phyloP scores from a whole-genome alignment of 75 land plant species.

The Picea glauca region DNA sequence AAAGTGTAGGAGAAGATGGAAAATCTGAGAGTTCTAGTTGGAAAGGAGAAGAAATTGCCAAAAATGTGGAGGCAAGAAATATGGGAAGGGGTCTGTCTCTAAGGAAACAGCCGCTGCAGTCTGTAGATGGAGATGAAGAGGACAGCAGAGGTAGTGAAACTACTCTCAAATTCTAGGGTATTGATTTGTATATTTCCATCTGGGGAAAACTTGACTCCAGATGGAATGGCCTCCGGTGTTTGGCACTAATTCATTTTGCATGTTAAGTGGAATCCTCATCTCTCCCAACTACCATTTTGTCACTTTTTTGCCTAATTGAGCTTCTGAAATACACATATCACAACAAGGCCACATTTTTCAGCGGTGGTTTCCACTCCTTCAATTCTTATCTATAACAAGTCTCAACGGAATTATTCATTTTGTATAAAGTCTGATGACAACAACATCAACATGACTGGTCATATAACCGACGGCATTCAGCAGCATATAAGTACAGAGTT shows the following conservation, averaged over 20 bases:
- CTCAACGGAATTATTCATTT: constrained; percentile 6
- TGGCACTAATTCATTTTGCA: not conserved
- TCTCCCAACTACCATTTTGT: constrained; percentile 7
- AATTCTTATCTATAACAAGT: constrained; percentile 4
- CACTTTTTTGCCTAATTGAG: not conserved
- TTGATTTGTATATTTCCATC: not conserved
- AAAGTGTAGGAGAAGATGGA: constrained; percentile 26
- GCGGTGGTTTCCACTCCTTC: constrained; percentile 3
- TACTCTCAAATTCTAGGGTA: constrained; percentile 42
- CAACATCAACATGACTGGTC: constrained; percentile 9
- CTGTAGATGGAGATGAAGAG: constrained; percentile 28
- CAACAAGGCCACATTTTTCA: constrained; percentile 4
- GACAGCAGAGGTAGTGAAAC: constrained; percentile 57
- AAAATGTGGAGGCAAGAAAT: constrained; percentile 22
- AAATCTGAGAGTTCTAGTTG: constrained; percentile 25
- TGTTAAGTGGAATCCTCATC: not conserved
- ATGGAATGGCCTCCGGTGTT: not conserved
- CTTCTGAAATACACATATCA: constrained; percentile 1
- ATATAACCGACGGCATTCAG: not conserved
- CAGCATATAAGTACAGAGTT: not conserved
- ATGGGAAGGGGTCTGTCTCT: constrained; percentile 13
- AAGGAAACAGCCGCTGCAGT: constrained; percentile 4
- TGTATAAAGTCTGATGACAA: constrained; percentile 8
- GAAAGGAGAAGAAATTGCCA: constrained; percentile 15
- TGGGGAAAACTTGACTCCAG: not conserved